Base-by-base conservation (phyloP, 148 eudicot genomes). In the Persicaria maculosa region DNA sequence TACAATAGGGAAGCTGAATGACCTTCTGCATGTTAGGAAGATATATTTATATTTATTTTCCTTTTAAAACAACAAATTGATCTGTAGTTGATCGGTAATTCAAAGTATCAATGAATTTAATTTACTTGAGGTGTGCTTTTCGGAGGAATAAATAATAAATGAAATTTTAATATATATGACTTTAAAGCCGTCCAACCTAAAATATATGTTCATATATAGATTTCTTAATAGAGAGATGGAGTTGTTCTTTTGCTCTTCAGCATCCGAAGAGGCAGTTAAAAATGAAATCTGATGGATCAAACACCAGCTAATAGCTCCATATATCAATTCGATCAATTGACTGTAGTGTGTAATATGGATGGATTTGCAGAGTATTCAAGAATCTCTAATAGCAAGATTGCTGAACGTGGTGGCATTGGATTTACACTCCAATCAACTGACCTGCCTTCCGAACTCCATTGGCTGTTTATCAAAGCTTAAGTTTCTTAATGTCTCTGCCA, bases 391-490 rank as follows among this genome's bases (percentile, higher is more conserved):
- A 74, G 97, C 97, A 69, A 89, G 97, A 74, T 74, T 91, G 72
- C 75, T 87, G 70, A 91, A 91, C 74, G 79, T 89, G 64, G 82
- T 81, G 52, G 90, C 80, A 48, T 79, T 91, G 72, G 97, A 91
- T 68, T 85, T 87, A 73, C 93, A 87, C 82, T 91, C 97, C 61
- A 91, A 91, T 79, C 93, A 87, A 71, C 88, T 91, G 19, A 82
- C 75, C n/a, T 78, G 77, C 40, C 87, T 91, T 5, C 97, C 97
- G 1, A 91, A 91, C 80, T 91, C 97, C 44, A 89, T 91, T 47
- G 97, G 97, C 0, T 91, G 97, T 77, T 84, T 89, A 71, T 82
- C 91, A 0, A 91, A 87, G 79, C 90, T 91, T 15, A 89, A 87
- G 81, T 17, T 77, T 67, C 78, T 91, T 10, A 89, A 91, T 75